These are phyloP conservation scores for Auriscalpium microsporum DNA, from an alignment of 768 basidiomycete genomes.

Conservation along the genomic window DNA sequence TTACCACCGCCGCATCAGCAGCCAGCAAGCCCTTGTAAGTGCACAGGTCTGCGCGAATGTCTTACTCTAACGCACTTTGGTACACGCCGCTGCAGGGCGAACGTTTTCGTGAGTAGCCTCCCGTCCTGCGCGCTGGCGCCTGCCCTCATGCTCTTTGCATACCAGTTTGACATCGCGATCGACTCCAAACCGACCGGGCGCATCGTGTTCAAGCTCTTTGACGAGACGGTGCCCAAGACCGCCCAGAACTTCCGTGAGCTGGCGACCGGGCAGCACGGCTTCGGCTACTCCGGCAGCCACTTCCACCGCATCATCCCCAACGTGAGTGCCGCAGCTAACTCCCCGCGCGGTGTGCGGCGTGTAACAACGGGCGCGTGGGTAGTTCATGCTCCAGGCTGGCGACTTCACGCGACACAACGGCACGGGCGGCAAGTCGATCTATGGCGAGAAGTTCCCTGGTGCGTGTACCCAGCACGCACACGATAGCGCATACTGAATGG, in stretches of 20 bases:
- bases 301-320: slow-evolving; percentile 56
- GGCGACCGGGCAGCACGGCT: slow-evolving; percentile 55
- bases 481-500: neutral
- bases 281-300: slow-evolving; percentile 58
- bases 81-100: slow-evolving; percentile 12
- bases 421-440: slow-evolving; percentile 32
- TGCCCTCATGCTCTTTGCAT: neutral
- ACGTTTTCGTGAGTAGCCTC: slow-evolving; percentile 18
- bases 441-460: slow-evolving; percentile 28
- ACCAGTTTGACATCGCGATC: slow-evolving; percentile 60
- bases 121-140: neutral
- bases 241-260: slow-evolving; percentile 76
- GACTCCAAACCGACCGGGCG: slow-evolving; percentile 53
- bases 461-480: neutral
- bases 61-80: neutral
- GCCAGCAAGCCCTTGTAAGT: slow-evolving; percentile 12
- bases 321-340: slow-evolving; percentile 14
- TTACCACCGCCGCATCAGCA: slow-evolving; percentile 15
- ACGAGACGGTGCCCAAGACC: slow-evolving; percentile 77
- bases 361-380: neutral
- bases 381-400: slow-evolving; percentile 34
- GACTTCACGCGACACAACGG: slow-evolving; percentile 30
- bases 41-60: neutral
- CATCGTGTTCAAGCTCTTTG: slow-evolving; percentile 77
- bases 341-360: neutral